Base-by-base conservation (phyloP, 164 flowering plant species). In the Tinospora cordifolia region DNA sequence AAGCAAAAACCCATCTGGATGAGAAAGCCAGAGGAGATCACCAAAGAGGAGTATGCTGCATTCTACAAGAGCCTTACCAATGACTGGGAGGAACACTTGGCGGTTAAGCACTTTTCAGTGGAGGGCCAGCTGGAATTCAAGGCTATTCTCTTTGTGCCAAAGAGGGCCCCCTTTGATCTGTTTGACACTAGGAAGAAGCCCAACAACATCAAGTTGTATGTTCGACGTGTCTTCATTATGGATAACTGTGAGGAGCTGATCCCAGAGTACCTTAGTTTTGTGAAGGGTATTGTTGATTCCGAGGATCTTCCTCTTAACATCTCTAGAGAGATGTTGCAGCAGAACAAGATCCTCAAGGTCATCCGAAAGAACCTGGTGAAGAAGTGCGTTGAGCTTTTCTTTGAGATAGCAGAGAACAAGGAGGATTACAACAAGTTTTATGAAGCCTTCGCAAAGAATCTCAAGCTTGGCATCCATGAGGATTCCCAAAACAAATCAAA, bases 401-500 rank as follows among this genome's bases (percentile, higher is more conserved):
- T 74, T 63, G 86, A 83, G 71, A 81, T 83, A 69, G 86, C 86
- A 30, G 86, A 83, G 79, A 69, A 69, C 71, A 69, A 69, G 65
- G 86, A 83, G 62, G 86, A 83, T 63, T 83, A 83, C 72, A 75
- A 71, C 75, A 83, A 83, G 75, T 81, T 69, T 34, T 69, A 69
- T 22, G 71, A 69, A 22, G 65, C 71, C 1, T 69, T 69, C 65
- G 39, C 65, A 9, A 83, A 83, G 80, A 83, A 83, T 68, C 81
- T 83, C 59, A 83, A 83, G 78, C 83, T 84, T 36, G 86, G 87
- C 6, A 84, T 84, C 74, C 87, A 84, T 30, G 87, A 84, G 84
- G 87, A 84, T 54, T 69, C 83, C 38, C 77, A 74, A 69, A 84
- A 84, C 84, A 81, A 68, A 72, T 36, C 78, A 0, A 84, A 84